Evolutionary conservation across 169 alveolate species (phyloP).

Genomic region (Cryptosporidium canis): DNA sequence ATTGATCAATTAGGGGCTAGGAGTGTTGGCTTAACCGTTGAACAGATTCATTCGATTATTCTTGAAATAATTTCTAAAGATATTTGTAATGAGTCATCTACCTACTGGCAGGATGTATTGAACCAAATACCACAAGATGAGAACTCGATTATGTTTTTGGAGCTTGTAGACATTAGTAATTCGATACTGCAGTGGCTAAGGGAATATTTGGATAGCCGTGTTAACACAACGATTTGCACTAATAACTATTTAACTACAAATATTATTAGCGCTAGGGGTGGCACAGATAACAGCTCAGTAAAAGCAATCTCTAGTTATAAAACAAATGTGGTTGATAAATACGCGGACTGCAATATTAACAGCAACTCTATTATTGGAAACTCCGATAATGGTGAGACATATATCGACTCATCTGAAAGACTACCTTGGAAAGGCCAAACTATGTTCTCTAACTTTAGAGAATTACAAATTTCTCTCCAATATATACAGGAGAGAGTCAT

Average conservation of each 20-base stretch:
- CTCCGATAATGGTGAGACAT: neutral
- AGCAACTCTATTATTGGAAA: neutral
- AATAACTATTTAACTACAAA: neutral
- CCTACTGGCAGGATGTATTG: constrained; percentile 65
- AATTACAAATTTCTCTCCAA: constrained; percentile 54
- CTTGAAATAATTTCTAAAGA: constrained; percentile 29
- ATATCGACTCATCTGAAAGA: constrained; percentile 38
- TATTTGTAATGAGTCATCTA: constrained; percentile 47
- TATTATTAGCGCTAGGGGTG: neutral
- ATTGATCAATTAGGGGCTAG: neutral
- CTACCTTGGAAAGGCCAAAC: constrained; percentile 67
- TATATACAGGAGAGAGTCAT: constrained; percentile 30
- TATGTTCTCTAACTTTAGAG: constrained; percentile 69
- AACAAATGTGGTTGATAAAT: neutral
- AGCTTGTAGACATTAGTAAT: constrained; percentile 37
- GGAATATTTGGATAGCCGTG: constrained; percentile 1
- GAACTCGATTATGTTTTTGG: constrained; percentile 7
- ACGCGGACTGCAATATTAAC: neutral
- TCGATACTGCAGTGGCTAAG: constrained; percentile 48
- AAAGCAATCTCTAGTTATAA: neutral
- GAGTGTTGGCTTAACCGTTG: constrained; percentile 9
- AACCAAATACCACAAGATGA: constrained; percentile 40
- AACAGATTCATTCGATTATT: constrained; percentile 27
- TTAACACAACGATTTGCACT: neutral
- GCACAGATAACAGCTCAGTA: neutral